phyloP scores from a whole-genome alignment of 208 protist species.

The Naegleria fowleri region DNA sequence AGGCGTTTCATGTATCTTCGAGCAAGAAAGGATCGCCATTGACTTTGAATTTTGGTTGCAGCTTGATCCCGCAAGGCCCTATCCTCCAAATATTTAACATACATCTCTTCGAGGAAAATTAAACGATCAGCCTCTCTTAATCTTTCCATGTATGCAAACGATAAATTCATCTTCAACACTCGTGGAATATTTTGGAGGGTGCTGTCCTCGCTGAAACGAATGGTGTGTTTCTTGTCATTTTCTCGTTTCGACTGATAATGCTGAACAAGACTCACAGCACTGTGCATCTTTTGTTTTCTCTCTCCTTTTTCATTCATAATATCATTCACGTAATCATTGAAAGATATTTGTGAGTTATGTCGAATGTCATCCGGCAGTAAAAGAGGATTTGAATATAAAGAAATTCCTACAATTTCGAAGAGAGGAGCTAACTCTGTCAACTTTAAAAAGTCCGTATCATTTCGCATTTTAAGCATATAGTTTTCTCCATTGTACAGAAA shows the following conservation, averaged over 20 bases:
- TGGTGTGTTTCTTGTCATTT: background rate
- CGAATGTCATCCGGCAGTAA: background rate
- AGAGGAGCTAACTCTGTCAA: background rate
- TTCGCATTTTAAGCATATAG: conserved; percentile 15
- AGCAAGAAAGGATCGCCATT: background rate
- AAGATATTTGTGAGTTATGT: background rate
- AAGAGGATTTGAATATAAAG: background rate
- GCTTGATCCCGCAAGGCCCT: background rate
- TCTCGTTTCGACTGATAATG: background rate
- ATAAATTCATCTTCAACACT: background rate
- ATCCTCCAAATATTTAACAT: background rate
- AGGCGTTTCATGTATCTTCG: background rate
- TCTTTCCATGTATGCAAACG: background rate
- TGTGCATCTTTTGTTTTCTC: background rate
- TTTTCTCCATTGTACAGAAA: conserved; percentile 10
- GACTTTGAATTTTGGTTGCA: conserved; percentile 18
- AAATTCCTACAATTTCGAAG: background rate
- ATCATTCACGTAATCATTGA: background rate
- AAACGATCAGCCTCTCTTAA: background rate
- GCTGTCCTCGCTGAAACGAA: background rate
- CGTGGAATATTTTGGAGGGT: background rate
- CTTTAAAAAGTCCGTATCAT: conserved; percentile 22
- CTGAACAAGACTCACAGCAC: background rate
- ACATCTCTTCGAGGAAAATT: background rate
- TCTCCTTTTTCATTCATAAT: background rate